Evolutionary conservation across 495 filamentous ascomycete species (phyloP), one percentile per base, ranked within the genome.

Genomic region (Amphirosellinia nigrospora): DNA sequence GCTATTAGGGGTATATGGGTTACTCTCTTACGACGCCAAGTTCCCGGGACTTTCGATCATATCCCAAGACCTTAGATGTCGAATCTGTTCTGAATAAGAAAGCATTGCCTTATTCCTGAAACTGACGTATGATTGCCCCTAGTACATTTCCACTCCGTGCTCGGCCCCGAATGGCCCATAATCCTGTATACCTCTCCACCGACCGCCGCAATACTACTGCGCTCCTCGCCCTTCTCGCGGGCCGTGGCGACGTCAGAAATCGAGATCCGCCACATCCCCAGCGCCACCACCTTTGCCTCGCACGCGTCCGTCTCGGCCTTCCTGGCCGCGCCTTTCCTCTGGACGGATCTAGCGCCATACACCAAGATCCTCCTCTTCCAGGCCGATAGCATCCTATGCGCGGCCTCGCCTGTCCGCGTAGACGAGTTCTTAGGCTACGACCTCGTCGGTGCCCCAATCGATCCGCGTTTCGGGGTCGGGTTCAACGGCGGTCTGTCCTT

Each of bases 351-450:
- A 34, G 71, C 69, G 30, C 74, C 77, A 0, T 76, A 75, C 21
- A 61, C 66, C 34, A 73, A 74, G 60, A 70, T 81, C 28, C 66
- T 81, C 19, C 63, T 79, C 7, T 81, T 81, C 66, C 77, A 81
- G 67, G 68, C 70, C 34, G 79, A 81, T 68, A 75, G 71, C 55
- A 77, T 81, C 64, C 58, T 81, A 7, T 81, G 79, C 66, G 69
- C 74, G 13, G 77, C 74, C 36, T 64, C 74, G 10, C 63, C 69
- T 15, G 59, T 64, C 16, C 72, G 65, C 45, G 74, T 77, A n/a
- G 79, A 81, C n/a, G 79, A 79, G 61, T 80, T 74, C 58, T 56
- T 79, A 43, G 61, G 72, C 7, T 81, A 74, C 56, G 77, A 78
- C 66, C 71, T 78, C 23, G 63, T 81, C 43, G 77, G 77, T 0